phyloP scores from a whole-genome alignment of 495 filamentous ascomycete genomes.

The Hypoxylon subgilvum region DNA sequence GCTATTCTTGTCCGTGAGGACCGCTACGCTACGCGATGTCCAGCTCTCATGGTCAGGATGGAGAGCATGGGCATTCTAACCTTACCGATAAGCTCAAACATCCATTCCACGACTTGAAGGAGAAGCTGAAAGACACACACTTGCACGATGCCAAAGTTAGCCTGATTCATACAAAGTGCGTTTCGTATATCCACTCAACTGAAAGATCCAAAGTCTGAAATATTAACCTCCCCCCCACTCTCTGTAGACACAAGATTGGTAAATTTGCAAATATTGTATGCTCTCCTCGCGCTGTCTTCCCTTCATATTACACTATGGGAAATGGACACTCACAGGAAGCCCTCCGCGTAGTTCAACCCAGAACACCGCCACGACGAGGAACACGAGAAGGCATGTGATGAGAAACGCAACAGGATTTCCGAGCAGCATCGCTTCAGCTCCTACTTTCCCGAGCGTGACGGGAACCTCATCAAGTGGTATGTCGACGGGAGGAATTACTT shows the following conservation, averaged over 20 bases:
- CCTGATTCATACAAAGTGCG: slow-evolving; percentile 57
- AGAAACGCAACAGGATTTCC: slow-evolving; percentile 72
- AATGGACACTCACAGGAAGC: slow-evolving; percentile 9
- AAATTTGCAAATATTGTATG: slow-evolving; percentile 61
- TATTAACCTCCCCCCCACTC: slow-evolving; percentile 3
- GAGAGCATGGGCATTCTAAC: slow-evolving; percentile 23
- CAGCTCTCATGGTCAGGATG: slow-evolving; percentile 21
- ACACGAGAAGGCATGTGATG: slow-evolving; percentile 84
- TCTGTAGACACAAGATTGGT: slow-evolving; percentile 61
- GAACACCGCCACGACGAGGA: slow-evolving; percentile 95
- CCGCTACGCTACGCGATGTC: slow-evolving; percentile 6
- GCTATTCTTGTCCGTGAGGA: neutral
- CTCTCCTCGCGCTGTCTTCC: neutral
- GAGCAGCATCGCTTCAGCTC: slow-evolving; percentile 83
- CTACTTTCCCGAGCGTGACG: slow-evolving; percentile 82
- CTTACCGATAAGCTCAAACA: slow-evolving; percentile 43
- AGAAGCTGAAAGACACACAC: slow-evolving; percentile 55
- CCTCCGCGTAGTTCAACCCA: slow-evolving; percentile 66
- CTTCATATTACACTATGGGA: neutral
- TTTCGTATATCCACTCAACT: neutral
- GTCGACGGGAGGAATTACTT: slow-evolving; percentile 92
- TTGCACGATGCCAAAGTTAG: slow-evolving; percentile 56
- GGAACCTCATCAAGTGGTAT: slow-evolving; percentile 95
- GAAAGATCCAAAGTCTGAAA: neutral
- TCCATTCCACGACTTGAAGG: slow-evolving; percentile 51